A percentile compares a stretch with the other conserved stretches of the same genome.
Conservation (phyloP, 129 eudicot genomes). For the Lonicera japonica region DNA sequence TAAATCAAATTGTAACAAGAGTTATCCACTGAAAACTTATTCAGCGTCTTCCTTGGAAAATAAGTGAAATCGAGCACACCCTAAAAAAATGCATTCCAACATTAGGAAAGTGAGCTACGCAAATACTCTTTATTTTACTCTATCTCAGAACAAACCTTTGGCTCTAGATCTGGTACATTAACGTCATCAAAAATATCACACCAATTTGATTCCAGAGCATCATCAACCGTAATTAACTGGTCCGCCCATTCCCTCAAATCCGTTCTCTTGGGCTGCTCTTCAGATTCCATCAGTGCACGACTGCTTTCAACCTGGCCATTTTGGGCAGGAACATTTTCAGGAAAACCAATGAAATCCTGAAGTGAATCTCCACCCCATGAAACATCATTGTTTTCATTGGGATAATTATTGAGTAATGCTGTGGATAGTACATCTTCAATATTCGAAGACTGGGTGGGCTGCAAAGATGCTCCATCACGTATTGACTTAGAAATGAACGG, state of each 20-base stretch:
- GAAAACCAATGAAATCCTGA: conserved; percentile 43
- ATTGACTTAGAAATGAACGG: conserved; percentile 39
- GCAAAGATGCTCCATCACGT: conserved; percentile 24
- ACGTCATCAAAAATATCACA: conserved; percentile 59
- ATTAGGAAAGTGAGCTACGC: conserved; percentile 1
- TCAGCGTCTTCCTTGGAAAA: too few relatives aligned
- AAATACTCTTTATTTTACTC: neutral
- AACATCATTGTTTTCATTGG: conserved; percentile 27
- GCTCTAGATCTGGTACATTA: conserved; percentile 50
- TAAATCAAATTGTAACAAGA: too few relatives aligned
- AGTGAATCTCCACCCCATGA: conserved; percentile 52
- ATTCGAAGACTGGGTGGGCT: conserved; percentile 22
- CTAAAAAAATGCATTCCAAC: too few relatives aligned
- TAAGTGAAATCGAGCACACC: too few relatives aligned
- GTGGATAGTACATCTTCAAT: conserved; percentile 17
- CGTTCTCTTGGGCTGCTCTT: conserved; percentile 30
- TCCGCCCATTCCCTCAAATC: conserved; percentile 61
- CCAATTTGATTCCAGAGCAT: conserved; percentile 55
- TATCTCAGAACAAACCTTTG: conserved; percentile 42
- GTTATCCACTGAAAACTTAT: too few relatives aligned
- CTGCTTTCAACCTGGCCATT: conserved; percentile 37
- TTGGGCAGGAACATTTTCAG: conserved; percentile 16
- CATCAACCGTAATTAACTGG: conserved; percentile 50
- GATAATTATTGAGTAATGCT: conserved; percentile 17
- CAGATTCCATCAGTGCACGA: conserved; percentile 22